Evolutionary conservation across 2,329 filamentous ascomycete genomes (phyloP).

Genomic region (Pseudogymnoascus sp.): DNA sequence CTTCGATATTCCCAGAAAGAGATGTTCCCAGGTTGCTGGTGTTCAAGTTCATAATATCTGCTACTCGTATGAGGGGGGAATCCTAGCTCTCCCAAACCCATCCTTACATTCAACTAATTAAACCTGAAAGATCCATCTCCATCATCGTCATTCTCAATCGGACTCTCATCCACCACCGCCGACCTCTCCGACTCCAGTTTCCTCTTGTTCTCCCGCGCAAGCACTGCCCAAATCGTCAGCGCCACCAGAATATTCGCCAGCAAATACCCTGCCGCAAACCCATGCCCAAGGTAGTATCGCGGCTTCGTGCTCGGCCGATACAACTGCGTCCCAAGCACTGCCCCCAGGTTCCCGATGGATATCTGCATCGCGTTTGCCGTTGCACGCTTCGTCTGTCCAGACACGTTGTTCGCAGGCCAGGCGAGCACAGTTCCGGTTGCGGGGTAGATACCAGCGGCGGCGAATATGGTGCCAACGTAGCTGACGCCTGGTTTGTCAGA

Average conservation of each 20-base stretch:
- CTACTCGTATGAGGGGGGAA: neutral
- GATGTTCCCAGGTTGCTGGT: neutral
- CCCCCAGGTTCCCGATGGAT: constrained; percentile 60
- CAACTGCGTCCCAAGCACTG: constrained; percentile 60
- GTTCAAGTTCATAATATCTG: neutral
- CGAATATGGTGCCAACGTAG: constrained; percentile 54
- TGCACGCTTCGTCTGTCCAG: constrained; percentile 60
- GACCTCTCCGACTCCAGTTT: constrained; percentile 41
- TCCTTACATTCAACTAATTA: neutral
- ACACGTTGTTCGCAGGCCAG: constrained; percentile 66
- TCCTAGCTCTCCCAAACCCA: neutral
- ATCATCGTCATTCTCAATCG: constrained; percentile 47
- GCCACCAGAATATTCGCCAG: constrained; percentile 48
- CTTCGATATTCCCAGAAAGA: neutral
- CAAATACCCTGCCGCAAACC: constrained; percentile 57
- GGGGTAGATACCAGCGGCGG: constrained; percentile 59
- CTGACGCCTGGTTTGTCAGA: constrained; percentile 43
- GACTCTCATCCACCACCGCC: constrained; percentile 48
- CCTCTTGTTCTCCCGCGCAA: constrained; percentile 49
- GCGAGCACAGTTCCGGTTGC: constrained; percentile 53
- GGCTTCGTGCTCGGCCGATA: constrained; percentile 54
- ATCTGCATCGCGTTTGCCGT: constrained; percentile 65
- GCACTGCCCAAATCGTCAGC: constrained; percentile 40
- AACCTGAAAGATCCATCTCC: constrained; percentile 51
- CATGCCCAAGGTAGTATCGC: constrained; percentile 57